A percentile compares a stretch with the other conserved stretches of the same genome.
phyloP scores from a whole-genome alignment of 306 rosid species.

The Cucumis hystrix region DNA sequence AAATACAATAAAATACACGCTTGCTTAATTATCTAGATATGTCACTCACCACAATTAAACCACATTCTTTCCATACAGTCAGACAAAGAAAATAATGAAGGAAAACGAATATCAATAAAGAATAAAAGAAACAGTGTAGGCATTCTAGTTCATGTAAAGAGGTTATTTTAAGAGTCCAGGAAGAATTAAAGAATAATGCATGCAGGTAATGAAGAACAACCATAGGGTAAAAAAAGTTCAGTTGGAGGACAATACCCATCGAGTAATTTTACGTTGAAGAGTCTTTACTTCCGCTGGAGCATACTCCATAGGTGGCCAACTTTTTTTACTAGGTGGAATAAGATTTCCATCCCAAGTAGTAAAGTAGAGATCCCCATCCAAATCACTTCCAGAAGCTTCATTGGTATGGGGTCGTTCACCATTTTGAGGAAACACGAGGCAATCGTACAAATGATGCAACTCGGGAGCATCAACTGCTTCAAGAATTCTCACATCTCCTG shows the following conservation, averaged over 20 bases:
- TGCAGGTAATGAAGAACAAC: not conserved
- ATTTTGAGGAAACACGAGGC: conserved; percentile 80
- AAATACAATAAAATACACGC: not conserved
- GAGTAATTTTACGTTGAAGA: conserved; percentile 18
- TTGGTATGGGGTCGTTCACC: conserved; percentile 83
- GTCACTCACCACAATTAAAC: not conserved
- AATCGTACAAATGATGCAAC: conserved; percentile 65
- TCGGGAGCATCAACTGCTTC: conserved; percentile 78
- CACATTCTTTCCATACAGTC: not conserved
- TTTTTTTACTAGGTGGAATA: conserved; percentile 73
- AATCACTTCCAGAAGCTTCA: conserved; percentile 98
- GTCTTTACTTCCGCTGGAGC: conserved; percentile 26
- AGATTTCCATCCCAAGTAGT: conserved; percentile 84
- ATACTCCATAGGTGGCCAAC: conserved; percentile 68
- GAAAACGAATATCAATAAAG: not conserved
- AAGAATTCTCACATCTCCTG: conserved; percentile 75
- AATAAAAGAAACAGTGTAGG: not conserved
- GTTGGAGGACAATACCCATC: conserved; percentile 21
- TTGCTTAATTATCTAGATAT: not conserved
- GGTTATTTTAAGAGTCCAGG: not conserved
- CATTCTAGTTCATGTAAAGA: not conserved
- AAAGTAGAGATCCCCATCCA: conserved; percentile 88
- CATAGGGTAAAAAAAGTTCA: not conserved
- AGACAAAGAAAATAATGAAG: not conserved
- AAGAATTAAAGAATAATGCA: not conserved